phyloP scores from a whole-genome alignment of 2,329 filamentous ascomycete species.

The Aureobasidium sp. region DNA sequence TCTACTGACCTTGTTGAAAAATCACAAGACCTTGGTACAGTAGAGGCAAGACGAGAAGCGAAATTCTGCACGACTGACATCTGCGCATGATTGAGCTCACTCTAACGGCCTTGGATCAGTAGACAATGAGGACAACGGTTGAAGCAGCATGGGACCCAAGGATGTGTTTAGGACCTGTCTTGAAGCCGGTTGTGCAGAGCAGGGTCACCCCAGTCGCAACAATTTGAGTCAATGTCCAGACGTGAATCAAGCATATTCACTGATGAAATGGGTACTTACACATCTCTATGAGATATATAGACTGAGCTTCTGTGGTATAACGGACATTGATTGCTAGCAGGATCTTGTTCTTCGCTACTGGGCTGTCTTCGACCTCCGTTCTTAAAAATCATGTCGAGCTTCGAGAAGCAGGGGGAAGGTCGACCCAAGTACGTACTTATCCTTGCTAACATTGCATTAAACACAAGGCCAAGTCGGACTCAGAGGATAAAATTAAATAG shows the following conservation, averaged over 20 bases:
- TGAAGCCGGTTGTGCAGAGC: not conserved
- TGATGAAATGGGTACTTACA: too few relatives aligned
- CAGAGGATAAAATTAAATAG: too few relatives aligned
- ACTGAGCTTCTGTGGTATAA: not conserved
- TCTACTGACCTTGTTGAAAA: not conserved
- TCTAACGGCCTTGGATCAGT: not conserved
- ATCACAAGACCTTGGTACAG: not conserved
- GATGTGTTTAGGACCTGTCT: not conserved
- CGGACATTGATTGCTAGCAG: too few relatives aligned
- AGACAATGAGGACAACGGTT: not conserved
- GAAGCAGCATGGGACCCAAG: not conserved
- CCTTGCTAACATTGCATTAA: too few relatives aligned
- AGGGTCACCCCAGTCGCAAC: not conserved
- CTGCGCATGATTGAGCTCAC: not conserved
- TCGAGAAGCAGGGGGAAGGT: too few relatives aligned
- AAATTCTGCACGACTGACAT: not conserved
- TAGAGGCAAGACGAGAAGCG: not conserved
- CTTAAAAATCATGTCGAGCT: not conserved
- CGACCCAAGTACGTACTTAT: too few relatives aligned
- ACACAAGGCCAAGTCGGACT: too few relatives aligned
- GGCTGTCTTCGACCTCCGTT: not conserved
- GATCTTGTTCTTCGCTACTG: too few relatives aligned
- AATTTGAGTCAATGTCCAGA: not conserved
- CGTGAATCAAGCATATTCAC: not conserved
- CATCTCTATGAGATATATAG: not conserved